Evolutionary conservation across 805 yeast species (phyloP).

Genomic region (Yamadazyma philogaea): DNA sequence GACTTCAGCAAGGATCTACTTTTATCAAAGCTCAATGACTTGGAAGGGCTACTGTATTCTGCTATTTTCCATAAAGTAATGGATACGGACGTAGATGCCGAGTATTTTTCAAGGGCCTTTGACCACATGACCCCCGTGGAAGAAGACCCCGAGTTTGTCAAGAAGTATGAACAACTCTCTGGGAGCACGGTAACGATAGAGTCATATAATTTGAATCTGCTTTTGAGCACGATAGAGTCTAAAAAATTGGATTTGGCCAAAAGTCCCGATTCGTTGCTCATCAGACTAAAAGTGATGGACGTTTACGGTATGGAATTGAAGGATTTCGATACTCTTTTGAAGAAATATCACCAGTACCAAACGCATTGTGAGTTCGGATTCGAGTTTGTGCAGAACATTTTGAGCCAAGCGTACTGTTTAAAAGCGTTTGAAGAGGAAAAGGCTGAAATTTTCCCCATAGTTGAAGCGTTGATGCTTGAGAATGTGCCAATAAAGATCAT

Average conservation of each 20-base stretch:
- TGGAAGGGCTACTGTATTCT: conserved; percentile 19
- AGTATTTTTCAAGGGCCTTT: conserved; percentile 11
- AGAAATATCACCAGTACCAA: conserved; percentile 40
- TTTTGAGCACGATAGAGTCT: conserved; percentile 21
- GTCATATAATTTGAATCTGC: conserved; percentile 5
- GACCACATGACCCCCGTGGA: conserved; percentile 2
- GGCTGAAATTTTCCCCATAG: conserved; percentile 30
- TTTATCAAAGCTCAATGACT: conserved; percentile 12
- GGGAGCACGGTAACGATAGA: conserved; percentile 3
- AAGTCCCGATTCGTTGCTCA: conserved; percentile 25
- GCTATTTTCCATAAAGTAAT: conserved; percentile 13
- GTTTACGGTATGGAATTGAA: conserved; percentile 29
- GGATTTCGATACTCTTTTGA: conserved; percentile 29
- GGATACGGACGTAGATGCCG: conserved; percentile 2
- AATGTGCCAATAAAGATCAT: conserved; percentile 29
- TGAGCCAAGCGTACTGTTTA: conserved; percentile 40
- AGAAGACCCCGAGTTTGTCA: conserved; percentile 3
- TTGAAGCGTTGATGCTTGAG: conserved; percentile 33
- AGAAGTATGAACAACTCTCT: not conserved
- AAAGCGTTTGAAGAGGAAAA: conserved; percentile 34
- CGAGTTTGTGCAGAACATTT: conserved; percentile 38
- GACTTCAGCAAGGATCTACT: conserved; percentile 9
- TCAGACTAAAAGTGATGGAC: conserved; percentile 33
- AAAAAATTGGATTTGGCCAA: conserved; percentile 23
- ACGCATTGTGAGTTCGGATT: conserved; percentile 36